A percentile compares a stretch with the other conserved stretches of the same genome.
phyloP scores from a whole-genome alignment of 2,329 filamentous ascomycete genomes.

The Fusarium napiforme region DNA sequence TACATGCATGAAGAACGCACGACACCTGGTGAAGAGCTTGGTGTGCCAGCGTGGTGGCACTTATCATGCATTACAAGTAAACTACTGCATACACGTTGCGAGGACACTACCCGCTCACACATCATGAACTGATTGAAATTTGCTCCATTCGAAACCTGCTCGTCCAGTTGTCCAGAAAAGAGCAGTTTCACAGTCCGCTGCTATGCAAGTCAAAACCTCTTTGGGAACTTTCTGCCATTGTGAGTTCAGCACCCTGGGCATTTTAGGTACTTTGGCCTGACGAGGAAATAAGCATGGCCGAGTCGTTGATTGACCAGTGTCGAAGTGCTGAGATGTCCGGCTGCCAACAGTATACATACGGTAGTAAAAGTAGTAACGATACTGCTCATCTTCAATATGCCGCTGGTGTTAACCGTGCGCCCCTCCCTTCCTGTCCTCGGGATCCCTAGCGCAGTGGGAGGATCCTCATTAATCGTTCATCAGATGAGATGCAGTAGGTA shows the following conservation, averaged over 20 bases:
- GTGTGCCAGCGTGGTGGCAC: slow-evolving; percentile 2
- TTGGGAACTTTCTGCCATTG: not conserved
- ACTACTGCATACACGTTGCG: not conserved
- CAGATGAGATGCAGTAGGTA: not conserved
- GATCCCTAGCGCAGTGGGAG: not conserved
- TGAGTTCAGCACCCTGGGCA: not conserved
- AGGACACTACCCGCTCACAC: not conserved
- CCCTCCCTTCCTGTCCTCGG: not conserved
- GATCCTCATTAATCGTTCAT: not conserved
- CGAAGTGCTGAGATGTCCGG: not conserved
- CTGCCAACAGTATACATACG: not conserved
- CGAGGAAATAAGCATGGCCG: not conserved
- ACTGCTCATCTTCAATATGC: slow-evolving; percentile 17
- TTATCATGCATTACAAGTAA: not conserved
- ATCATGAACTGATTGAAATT: not conserved
- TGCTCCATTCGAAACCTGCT: not conserved
- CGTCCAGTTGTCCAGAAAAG: not conserved
- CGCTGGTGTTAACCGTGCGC: slow-evolving; percentile 4
- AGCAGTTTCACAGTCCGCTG: not conserved
- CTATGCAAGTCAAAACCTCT: not conserved
- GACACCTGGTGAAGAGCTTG: not conserved
- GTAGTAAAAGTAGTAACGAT: not conserved
- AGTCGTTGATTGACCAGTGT: not conserved
- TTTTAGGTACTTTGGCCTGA: not conserved
- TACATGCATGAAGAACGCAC: slow-evolving; percentile 4